Base-by-base conservation (phyloP, 495 filamentous ascomycete species). In the Penicillium nucicola region DNA sequence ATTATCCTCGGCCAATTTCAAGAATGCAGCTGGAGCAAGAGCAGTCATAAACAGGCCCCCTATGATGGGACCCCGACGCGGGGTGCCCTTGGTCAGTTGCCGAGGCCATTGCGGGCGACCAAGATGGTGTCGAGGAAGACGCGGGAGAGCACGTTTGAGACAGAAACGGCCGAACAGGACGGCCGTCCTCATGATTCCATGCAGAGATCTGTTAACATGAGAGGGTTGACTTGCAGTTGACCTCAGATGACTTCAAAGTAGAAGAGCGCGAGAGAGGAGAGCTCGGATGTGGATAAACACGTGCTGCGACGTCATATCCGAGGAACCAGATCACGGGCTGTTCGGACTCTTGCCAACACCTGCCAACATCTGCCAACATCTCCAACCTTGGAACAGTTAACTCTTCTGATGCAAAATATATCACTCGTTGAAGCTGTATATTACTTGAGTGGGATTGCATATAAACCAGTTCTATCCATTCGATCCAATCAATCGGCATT, bases 1-100 rank as follows among this genome's bases (percentile, higher is more conserved):
- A 22, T 82, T 78, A 50, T 83, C 70, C 60, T 90, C 87, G 2
- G 83, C 83, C 19, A 95, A 61, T 52, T 81, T 71, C 31, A 95
- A 76, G 60, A 97, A 95, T 3, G 83, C 87, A 12, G 74, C 79
- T 3, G 85, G 84, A 18, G 74, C 79, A 42, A 89, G 63, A 3
- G 77, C 70, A 5, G 75, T 77, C 42, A 81, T 62, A 15, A 84
- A 57, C 23, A 79, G 39, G 19, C 68, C 69, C 36, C 75, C 60
- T 42, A 64, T 39, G 32, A 61, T 22, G 15, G 65, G 64, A 3
- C 34, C 49, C 61, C 59, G 44, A 51, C 54, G 48, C 52, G 63
- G 45, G 60, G 66, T 37, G 62, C 60, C 50, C 54, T 56, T 55
- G 47, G 49, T 31, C 60, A 62, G 33, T 23, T 48, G 58, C 18